A percentile compares a stretch with the other conserved stretches of the same genome.
Evolutionary conservation across 78 protist species (phyloP).

Genomic region (Reticulomyxa filosa): DNA sequence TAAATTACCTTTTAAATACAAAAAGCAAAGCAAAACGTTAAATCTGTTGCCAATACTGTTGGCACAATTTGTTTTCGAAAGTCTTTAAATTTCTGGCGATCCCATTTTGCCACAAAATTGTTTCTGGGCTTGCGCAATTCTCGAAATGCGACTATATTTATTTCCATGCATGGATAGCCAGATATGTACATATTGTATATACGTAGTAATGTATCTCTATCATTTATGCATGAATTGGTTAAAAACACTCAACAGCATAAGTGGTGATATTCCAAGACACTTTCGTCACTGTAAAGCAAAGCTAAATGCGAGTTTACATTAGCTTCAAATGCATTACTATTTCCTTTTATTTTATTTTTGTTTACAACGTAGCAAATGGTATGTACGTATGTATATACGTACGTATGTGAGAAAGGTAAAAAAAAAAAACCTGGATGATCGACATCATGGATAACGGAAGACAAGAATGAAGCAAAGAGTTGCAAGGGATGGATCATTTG

Average conservation of each 20-base stretch:
- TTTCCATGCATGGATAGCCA: too few relatives aligned
- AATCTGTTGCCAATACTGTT: neutral
- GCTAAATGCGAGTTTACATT: neutral
- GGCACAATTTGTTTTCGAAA: neutral
- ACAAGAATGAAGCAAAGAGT: neutral
- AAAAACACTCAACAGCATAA: too few relatives aligned
- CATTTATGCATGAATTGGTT: too few relatives aligned
- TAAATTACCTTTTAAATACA: too few relatives aligned
- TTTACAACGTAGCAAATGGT: too few relatives aligned
- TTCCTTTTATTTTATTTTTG: too few relatives aligned
- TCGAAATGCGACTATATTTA: neutral
- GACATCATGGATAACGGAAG: slow-evolving; percentile 9
- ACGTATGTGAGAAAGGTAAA: too few relatives aligned
- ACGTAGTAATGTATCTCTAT: too few relatives aligned
- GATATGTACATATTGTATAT: too few relatives aligned
- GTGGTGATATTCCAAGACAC: slow-evolving; percentile 19
- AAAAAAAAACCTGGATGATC: too few relatives aligned
- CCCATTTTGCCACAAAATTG: neutral
- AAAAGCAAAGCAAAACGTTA: neutral
- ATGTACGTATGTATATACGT: too few relatives aligned
- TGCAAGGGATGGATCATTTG: neutral
- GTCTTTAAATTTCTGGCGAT: neutral
- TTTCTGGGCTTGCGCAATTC: neutral
- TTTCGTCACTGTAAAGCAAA: slow-evolving; percentile 9
- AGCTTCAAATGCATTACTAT: neutral